Percentiles rank a stretch among this genome's conserved stretches.
Conservation (phyloP, 305 asterid species). For the Solanum hybrid region DNA sequence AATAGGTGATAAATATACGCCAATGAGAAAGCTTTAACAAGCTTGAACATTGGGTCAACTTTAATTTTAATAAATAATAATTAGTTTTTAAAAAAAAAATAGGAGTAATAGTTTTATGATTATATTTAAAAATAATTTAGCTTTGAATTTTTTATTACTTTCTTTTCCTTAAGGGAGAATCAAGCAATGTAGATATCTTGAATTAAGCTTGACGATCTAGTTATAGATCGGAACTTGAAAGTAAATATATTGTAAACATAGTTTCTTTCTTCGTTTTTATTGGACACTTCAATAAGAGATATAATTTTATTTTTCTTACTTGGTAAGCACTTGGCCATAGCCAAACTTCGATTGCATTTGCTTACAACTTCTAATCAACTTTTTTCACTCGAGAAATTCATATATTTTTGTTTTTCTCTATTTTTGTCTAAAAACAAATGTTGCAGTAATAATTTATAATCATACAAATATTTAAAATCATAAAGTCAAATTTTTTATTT, state of each 20-base stretch:
- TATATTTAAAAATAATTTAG: not conserved
- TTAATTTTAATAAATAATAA: not conserved
- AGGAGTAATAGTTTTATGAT: not conserved
- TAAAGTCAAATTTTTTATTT: too few species aligned
- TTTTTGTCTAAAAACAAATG: too few species aligned
- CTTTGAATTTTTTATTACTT: not conserved
- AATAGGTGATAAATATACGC: not conserved
- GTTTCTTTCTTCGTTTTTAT: fast-evolving
- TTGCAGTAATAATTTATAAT: too few species aligned
- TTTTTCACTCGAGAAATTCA: not conserved
- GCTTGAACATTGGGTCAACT: not conserved
- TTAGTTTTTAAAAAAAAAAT: not conserved
- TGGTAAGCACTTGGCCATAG: not conserved
- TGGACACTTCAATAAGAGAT: fast-evolving
- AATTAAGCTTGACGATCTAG: not conserved
- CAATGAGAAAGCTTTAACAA: constrained; percentile 2
- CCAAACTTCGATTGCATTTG: too few species aligned
- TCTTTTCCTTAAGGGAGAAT: not conserved
- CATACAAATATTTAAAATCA: fast-evolving
- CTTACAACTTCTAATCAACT: fast-evolving
- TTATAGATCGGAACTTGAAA: fast-evolving
- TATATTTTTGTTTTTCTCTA: too few species aligned
- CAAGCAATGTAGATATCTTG: not conserved
- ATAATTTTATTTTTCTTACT: not conserved
- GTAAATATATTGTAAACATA: not conserved